Percentiles rank a stretch among this genome's conserved stretches.
Evolutionary conservation across 2,329 filamentous ascomycete genomes (phyloP).

Genomic region (Clonostachys rhizophaga): DNA sequence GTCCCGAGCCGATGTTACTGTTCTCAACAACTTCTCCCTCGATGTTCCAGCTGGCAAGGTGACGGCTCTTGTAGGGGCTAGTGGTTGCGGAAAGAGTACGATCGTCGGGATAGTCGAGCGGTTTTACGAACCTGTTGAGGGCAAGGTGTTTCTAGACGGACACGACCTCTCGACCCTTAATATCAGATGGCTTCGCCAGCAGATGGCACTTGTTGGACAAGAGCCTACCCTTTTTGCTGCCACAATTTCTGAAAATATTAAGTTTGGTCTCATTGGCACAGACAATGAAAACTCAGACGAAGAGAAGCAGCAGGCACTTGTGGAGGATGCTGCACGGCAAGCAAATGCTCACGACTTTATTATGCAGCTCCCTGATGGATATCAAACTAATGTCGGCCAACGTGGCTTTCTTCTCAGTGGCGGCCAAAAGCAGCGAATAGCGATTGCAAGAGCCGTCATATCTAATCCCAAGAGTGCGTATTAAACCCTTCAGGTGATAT

Average conservation of each 20-base stretch:
- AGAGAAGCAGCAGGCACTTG: constrained; percentile 62
- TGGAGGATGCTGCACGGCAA: constrained; percentile 82
- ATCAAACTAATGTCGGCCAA: constrained; percentile 93
- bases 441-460: constrained; percentile 86
- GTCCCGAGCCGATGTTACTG: constrained; percentile 81
- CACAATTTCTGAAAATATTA: constrained; percentile 85
- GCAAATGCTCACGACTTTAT: constrained; percentile 96
- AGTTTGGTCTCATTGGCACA: constrained; percentile 86
- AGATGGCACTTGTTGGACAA: constrained; percentile 89
- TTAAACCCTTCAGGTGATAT: not conserved
- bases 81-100: constrained; percentile 91
- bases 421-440: constrained; percentile 95
- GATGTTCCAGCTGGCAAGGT: constrained; percentile 83
- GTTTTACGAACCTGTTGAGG: constrained; percentile 87
- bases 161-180: constrained; percentile 79
- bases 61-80: constrained; percentile 92
- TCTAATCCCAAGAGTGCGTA: constrained; percentile 73
- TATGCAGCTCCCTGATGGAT: constrained; percentile 73
- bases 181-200: constrained; percentile 83
- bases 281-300: constrained; percentile 51
- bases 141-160: constrained; percentile 75
- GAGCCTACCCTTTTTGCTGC: constrained; percentile 89
- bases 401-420: constrained; percentile 88
- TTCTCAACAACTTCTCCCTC: constrained; percentile 81
- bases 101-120: constrained; percentile 90